Base-by-base conservation (phyloP, 2,329 filamentous ascomycete genomes). In the Zopfia rhizophila region DNA sequence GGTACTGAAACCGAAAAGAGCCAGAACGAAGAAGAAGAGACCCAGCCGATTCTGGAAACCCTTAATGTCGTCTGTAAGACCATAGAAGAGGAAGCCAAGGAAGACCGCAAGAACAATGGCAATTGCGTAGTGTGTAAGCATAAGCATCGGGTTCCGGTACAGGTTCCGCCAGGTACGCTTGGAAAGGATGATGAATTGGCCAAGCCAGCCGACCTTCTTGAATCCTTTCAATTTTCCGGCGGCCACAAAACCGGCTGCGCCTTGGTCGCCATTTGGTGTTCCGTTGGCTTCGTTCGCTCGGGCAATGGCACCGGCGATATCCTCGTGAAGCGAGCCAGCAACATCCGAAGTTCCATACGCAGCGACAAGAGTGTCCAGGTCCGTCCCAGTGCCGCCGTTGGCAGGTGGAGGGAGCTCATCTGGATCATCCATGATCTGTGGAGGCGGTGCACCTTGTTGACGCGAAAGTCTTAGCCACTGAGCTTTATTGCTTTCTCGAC, bases 71-170 rank as follows among this genome's bases (percentile, higher is more conserved):
- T 96, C 91, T 0, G 92, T 96, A 35, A 99, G 79, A 2, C 93
- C 94, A 62, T 97, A 99, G 77, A 97, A 99, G 10, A 99, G 82
- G 72, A 90, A 97, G 3, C 94, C 94, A 2, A 93, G 92, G 46
- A 99, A 88, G 4, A 97, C 93, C 2, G 92, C 94, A 5, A 99
- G 82, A 0, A 97, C 76, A 50, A 99, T 97, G 6, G 94, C 91
- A 58, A 97, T 97, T 25, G 94, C 94, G 68, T 97, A 99, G 74
- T 99, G 94, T 0, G 92, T 97, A 46, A 99, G 82, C 94, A 99
- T 99, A 48, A 99, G 78, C 83, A 97, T 92, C 1, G 94, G 94
- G 70, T 99, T 97, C 45, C 94, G 87, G 77, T 99, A 97, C 5
- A 99, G 81, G 66, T 99, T 99, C 66, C 89, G 91, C 93, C 93